A percentile compares a stretch with the other conserved stretches of the same genome.
phyloP scores from a whole-genome alignment of 1,284 basidiomycete species.

The Leccinum colubrinum region DNA sequence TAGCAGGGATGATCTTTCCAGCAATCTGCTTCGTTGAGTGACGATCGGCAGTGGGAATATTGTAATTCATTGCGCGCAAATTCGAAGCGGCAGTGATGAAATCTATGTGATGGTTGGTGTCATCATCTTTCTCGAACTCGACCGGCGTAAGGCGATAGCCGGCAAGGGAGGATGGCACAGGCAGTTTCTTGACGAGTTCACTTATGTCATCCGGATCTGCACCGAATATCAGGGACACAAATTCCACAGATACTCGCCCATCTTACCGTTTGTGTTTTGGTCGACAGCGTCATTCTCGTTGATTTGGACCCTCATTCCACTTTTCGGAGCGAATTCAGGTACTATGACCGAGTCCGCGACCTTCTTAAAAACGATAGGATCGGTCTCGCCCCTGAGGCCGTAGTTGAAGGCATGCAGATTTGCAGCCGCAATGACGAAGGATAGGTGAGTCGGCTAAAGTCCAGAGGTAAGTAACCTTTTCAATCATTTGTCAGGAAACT shows the following conservation, averaged over 20 bases:
- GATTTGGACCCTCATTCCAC: conserved; percentile 93
- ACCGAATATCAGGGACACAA: conserved; percentile 8
- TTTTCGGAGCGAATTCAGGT: conserved; percentile 92
- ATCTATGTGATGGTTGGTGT: conserved; percentile 97
- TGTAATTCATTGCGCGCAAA: conserved; percentile 95
- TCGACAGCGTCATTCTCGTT: conserved; percentile 90
- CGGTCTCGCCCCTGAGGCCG: conserved; percentile 89
- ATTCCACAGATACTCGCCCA: conserved; percentile 6
- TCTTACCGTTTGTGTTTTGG: conserved; percentile 44
- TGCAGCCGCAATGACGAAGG: conserved; percentile 91
- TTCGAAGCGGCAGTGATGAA: conserved; percentile 99
- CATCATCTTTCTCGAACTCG: conserved; percentile 99
- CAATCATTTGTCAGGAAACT: conserved; percentile 31
- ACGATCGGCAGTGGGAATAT: conserved; percentile 84
- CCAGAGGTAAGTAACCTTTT: conserved; percentile 7
- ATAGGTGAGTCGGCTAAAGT: conserved; percentile 77
- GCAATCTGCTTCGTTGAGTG: conserved; percentile 99
- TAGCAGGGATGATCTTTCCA: conserved; percentile 99
- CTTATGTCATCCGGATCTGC: conserved; percentile 55
- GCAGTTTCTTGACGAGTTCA: conserved; percentile 66
- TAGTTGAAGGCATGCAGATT: conserved; percentile 99
- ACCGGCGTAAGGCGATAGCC: conserved; percentile 95
- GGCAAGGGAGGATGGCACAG: conserved; percentile 87
- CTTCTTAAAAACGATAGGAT: conserved; percentile 80
- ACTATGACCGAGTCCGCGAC: conserved; percentile 84